A percentile compares a stretch with the other conserved stretches of the same genome.
Conservation (phyloP, 805 yeast genomes). For the Ogataea pini region DNA sequence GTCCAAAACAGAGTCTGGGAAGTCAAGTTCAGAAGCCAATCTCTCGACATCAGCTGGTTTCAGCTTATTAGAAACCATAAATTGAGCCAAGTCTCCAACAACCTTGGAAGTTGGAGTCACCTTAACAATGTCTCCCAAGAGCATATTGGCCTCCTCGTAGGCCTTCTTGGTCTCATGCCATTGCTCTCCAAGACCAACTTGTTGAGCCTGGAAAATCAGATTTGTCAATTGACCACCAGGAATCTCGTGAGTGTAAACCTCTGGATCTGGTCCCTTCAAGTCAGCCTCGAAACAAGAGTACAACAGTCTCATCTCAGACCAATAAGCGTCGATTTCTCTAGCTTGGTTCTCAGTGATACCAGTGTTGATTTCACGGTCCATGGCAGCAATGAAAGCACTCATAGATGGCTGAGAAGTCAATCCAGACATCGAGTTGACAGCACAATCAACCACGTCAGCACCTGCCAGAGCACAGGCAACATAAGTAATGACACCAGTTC, state of each 20-base stretch:
- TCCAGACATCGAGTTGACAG: constrained; percentile 96
- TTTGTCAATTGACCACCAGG: constrained; percentile 99
- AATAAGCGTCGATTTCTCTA: constrained; percentile 86
- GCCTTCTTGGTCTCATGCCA: constrained; percentile 97
- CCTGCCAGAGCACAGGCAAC: constrained; percentile 93
- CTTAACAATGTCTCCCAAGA: constrained; percentile 95
- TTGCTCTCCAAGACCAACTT: constrained; percentile 94
- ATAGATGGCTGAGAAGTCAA: constrained; percentile 98
- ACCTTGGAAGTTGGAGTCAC: constrained; percentile 99
- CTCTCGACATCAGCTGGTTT: constrained; percentile 80
- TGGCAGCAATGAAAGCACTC: constrained; percentile 87
- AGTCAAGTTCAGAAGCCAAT: constrained; percentile 87
- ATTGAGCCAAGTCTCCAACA: constrained; percentile 99
- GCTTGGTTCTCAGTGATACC: constrained; percentile 67
- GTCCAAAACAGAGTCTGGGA: constrained; percentile 98
- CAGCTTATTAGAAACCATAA: constrained; percentile 95
- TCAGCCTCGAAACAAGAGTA: constrained; percentile 98
- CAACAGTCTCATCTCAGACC: constrained; percentile 98
- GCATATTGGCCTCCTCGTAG: constrained; percentile 84
- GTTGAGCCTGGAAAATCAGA: constrained; percentile 98
- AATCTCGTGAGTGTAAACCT: constrained; percentile 96
- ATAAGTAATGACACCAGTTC: constrained; percentile 98
- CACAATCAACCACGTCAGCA: constrained; percentile 98
- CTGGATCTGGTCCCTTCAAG: constrained; percentile 99
- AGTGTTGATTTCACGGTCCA: constrained; percentile 82